phyloP scores from a whole-genome alignment of 148 eudicot species.

The Dysphania ambrosioides region DNA sequence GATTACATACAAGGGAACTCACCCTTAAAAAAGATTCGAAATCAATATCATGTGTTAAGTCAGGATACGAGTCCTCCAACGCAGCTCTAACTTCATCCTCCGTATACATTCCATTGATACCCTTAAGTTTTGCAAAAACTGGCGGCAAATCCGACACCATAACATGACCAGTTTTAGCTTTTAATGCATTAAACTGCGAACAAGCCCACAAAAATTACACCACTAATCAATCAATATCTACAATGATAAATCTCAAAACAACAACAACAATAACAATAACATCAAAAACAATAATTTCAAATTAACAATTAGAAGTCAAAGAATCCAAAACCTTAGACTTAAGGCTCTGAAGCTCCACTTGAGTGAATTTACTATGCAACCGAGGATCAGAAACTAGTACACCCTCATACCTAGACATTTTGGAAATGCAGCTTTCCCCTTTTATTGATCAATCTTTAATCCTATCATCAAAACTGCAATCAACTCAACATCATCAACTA shows the following conservation, averaged over 20 bases:
- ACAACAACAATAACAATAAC: no score
- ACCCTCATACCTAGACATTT: conserved; percentile 67
- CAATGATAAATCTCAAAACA: neutral
- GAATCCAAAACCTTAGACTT: conserved; percentile 49
- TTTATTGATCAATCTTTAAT: conserved; percentile 19
- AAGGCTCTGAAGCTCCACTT: conserved; percentile 77
- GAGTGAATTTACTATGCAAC: conserved; percentile 88
- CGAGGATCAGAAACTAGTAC: conserved; percentile 75
- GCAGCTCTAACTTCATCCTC: conserved; percentile 56
- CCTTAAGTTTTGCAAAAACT: conserved; percentile 54
- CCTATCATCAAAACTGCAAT: conserved; percentile 13
- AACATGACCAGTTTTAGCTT: conserved; percentile 45
- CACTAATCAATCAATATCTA: conserved; percentile 5
- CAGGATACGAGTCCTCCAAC: conserved; percentile 54
- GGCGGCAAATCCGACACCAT: conserved; percentile 63
- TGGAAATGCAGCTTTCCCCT: neutral
- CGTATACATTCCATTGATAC: conserved; percentile 43
- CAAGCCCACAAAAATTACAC: conserved; percentile 10
- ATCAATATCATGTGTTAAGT: conserved; percentile 59
- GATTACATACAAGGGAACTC: conserved; percentile 24
- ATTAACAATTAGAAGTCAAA: conserved; percentile 2
- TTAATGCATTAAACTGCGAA: conserved; percentile 47
- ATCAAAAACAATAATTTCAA: no score
- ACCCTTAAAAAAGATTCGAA: conserved; percentile 87
- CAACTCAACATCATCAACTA: conserved; percentile 8